Percentiles rank a stretch among this genome's conserved stretches.
Conservation (phyloP, 495 filamentous ascomycete genomes). For the Amphirosellinia nigrospora region DNA sequence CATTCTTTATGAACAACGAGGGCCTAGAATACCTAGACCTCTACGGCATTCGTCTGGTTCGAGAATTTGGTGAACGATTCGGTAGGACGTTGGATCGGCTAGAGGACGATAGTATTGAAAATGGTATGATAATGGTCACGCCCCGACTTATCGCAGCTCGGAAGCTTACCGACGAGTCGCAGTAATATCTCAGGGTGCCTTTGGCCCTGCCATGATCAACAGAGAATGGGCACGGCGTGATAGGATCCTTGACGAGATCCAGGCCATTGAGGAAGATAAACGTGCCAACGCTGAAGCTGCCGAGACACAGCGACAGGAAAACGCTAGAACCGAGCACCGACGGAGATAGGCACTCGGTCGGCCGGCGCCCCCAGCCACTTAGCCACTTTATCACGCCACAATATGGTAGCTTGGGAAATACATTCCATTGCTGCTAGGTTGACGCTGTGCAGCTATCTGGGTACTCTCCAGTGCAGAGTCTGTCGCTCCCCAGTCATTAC, state of each 20-base stretch:
- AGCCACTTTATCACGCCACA: no score
- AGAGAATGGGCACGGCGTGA: not conserved
- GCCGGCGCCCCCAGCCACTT: no score
- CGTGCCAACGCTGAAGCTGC: not conserved
- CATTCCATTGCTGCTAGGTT: no score
- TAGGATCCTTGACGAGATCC: not conserved
- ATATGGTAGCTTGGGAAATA: no score
- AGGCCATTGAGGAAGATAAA: not conserved
- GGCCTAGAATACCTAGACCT: not conserved
- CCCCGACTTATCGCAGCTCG: not conserved
- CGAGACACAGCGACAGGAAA: not conserved
- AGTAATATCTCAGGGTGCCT: not conserved
- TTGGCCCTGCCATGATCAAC: not conserved
- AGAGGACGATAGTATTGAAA: not conserved
- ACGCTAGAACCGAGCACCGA: not conserved
- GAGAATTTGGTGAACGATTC: not conserved
- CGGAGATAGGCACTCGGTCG: not conserved
- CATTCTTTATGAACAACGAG: not conserved
- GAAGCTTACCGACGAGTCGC: not conserved
- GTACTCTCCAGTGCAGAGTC: no score
- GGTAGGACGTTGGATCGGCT: not conserved
- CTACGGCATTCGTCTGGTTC: not conserved
- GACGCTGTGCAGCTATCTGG: no score
- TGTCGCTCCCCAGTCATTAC: no score
- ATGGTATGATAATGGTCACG: not conserved